Percentiles rank a stretch among this genome's conserved stretches.
These are phyloP conservation scores for Candida boleticola DNA, from an alignment of 805 yeast species.

Conservation along the genomic window DNA sequence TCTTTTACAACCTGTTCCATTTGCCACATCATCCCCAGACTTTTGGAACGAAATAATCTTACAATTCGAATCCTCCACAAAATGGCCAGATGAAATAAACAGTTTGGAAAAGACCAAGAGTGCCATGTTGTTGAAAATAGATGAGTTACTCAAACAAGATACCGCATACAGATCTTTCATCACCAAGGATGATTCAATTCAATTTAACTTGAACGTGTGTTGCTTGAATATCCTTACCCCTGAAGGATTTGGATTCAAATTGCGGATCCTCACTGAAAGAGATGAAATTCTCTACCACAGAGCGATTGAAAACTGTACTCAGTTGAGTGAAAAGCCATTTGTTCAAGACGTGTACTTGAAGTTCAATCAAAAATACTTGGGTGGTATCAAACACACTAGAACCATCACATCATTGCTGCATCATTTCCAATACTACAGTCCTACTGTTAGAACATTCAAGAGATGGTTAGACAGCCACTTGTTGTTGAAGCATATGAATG, in stretches of 20 bases:
- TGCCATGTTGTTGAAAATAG: constrained; percentile 76
- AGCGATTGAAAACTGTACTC: constrained; percentile 60
- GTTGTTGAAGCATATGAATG: constrained; percentile 66
- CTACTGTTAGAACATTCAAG: constrained; percentile 82
- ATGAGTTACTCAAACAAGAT: constrained; percentile 46
- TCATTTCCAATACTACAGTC: constrained; percentile 68
- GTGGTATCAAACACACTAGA: constrained; percentile 77
- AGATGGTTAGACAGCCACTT: constrained; percentile 87
- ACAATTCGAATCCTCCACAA: constrained; percentile 85
- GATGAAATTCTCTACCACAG: constrained; percentile 74
- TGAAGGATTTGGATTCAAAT: constrained; percentile 83
- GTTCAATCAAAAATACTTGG: constrained; percentile 64
- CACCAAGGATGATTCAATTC: constrained; percentile 63
- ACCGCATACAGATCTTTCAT: constrained; percentile 57
- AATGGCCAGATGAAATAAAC: constrained; percentile 91
- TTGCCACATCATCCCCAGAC: constrained; percentile 70
- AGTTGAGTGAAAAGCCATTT: constrained; percentile 52
- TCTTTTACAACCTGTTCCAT: constrained; percentile 76
- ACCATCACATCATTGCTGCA: constrained; percentile 68
- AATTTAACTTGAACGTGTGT: constrained; percentile 59
- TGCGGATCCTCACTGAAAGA: constrained; percentile 77
- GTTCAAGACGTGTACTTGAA: constrained; percentile 61
- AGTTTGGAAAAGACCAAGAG: constrained; percentile 88
- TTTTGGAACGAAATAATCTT: constrained; percentile 77
- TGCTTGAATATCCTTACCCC: constrained; percentile 72